A percentile compares a stretch with the other conserved stretches of the same genome.
Conservation (phyloP, 164 flowering plant genomes). For the Stephania japonica region DNA sequence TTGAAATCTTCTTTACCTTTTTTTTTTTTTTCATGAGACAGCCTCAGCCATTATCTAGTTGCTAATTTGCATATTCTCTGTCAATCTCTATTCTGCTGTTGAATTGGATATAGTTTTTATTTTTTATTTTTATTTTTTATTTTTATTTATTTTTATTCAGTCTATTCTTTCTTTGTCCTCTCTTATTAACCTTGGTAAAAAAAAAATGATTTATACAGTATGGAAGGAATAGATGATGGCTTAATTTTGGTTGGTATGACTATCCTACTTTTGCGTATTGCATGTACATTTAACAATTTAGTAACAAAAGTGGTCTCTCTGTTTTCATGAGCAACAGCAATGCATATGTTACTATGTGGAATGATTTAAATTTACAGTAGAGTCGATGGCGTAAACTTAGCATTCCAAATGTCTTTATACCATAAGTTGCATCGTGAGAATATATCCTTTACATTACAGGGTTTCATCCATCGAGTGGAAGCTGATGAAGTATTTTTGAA, state of each 20-base stretch:
- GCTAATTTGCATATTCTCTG: neutral
- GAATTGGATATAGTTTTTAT: neutral
- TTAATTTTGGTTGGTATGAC: no score
- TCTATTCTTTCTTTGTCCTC: neutral
- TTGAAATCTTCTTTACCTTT: neutral
- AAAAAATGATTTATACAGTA: neutral
- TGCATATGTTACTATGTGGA: neutral
- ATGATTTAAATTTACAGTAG: neutral
- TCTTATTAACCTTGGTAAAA: neutral
- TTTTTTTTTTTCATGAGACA: no score
- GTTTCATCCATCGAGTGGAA: conserved; percentile 72
- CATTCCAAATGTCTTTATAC: conserved; percentile 1
- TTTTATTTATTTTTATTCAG: neutral
- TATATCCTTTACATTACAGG: conserved; percentile 45
- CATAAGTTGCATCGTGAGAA: neutral
- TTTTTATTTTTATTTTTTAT: no score
- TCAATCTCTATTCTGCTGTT: neutral
- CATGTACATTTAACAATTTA: no score
- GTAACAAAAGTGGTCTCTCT: neutral
- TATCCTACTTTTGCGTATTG: no score
- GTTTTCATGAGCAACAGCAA: neutral
- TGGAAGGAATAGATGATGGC: neutral
- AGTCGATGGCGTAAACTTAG: neutral
- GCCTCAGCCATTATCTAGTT: no score
- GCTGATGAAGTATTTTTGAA: conserved; percentile 69